Percentiles rank a stretch among this genome's conserved stretches.
Evolutionary conservation across 768 basidiomycete species (phyloP).

Genomic region (Serendipita sp.): DNA sequence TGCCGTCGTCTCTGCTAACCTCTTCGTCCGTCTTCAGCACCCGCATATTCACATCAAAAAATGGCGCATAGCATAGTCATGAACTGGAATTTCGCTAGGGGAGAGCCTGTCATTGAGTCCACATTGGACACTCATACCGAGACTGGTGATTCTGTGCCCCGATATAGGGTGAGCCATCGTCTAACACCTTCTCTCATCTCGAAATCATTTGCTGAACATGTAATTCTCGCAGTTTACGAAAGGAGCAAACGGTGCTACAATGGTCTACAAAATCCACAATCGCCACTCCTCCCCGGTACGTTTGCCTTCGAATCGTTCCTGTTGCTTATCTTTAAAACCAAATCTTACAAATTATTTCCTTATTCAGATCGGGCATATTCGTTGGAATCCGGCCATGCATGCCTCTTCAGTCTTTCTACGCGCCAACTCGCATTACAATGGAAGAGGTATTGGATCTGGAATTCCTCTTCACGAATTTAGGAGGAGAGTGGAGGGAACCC

Average conservation of each 20-base stretch:
- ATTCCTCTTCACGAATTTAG: not conserved
- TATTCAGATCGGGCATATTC: constrained; percentile 1
- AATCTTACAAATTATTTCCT: not conserved
- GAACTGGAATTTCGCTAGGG: not conserved
- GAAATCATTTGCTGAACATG: not conserved
- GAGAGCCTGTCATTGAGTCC: constrained; percentile 4
- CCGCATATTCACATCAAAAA: not conserved
- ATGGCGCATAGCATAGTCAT: constrained; percentile 3
- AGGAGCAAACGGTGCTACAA: constrained; percentile 1
- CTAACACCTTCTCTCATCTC: not conserved
- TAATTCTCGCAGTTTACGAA: not conserved
- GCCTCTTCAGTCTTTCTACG: not conserved
- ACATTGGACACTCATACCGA: not conserved
- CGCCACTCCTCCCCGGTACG: not conserved
- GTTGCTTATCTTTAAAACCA: no score
- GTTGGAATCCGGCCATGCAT: not conserved
- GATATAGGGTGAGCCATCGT: not conserved
- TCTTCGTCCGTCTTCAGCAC: not conserved
- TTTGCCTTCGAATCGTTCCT: not conserved
- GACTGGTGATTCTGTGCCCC: not conserved
- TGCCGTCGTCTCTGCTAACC: not conserved
- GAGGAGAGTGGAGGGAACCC: not conserved
- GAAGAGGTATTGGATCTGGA: not conserved
- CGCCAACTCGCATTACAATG: not conserved
- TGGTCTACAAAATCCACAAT: constrained; percentile 4